These are phyloP conservation scores for Teratosphaeria pseudoeucalypti DNA, from an alignment of 2,329 filamentous ascomycete species.

Conservation along the genomic window DNA sequence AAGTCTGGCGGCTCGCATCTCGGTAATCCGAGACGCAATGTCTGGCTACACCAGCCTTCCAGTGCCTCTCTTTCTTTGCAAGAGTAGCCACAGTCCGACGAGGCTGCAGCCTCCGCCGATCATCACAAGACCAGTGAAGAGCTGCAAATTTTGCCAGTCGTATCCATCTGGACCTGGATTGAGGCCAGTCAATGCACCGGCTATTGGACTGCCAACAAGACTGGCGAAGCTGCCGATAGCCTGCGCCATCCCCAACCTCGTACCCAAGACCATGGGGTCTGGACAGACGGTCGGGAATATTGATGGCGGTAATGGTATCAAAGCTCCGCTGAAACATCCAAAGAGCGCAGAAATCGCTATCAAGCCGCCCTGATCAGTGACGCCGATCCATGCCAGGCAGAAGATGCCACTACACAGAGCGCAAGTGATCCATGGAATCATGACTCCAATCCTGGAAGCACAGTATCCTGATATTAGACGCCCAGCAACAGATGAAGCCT, in stretches of 20 bases:
- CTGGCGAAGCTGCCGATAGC: slow-evolving; percentile 33
- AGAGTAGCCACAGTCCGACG: slow-evolving; percentile 15
- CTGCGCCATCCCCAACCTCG: slow-evolving; percentile 39
- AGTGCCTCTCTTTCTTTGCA: slow-evolving; percentile 14
- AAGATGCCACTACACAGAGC: slow-evolving; percentile 36
- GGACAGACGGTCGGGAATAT: slow-evolving; percentile 35
- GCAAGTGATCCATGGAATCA: slow-evolving; percentile 46
- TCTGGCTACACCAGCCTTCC: slow-evolving; percentile 6
- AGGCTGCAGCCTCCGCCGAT: slow-evolving; percentile 16
- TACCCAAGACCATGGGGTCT: slow-evolving; percentile 36
- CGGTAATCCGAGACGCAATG: not conserved
- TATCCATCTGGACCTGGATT: slow-evolving; percentile 5
- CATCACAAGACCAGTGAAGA: slow-evolving; percentile 22
- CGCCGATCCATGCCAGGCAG: slow-evolving; percentile 47
- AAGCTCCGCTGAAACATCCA: slow-evolving; percentile 34
- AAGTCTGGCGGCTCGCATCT: no score
- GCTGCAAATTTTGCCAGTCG: slow-evolving; percentile 21
- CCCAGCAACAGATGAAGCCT: slow-evolving; percentile 45
- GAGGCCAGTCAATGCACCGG: slow-evolving; percentile 28
- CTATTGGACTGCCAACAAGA: slow-evolving; percentile 37
- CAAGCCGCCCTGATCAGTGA: slow-evolving; percentile 29
- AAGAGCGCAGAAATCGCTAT: slow-evolving; percentile 35
- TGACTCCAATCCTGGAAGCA: slow-evolving; percentile 38
- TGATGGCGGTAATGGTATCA: slow-evolving; percentile 37
- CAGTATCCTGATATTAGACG: slow-evolving; percentile 43